Base-by-base conservation (phyloP, 1,284 basidiomycete species). In the Malassezia caprae region DNA sequence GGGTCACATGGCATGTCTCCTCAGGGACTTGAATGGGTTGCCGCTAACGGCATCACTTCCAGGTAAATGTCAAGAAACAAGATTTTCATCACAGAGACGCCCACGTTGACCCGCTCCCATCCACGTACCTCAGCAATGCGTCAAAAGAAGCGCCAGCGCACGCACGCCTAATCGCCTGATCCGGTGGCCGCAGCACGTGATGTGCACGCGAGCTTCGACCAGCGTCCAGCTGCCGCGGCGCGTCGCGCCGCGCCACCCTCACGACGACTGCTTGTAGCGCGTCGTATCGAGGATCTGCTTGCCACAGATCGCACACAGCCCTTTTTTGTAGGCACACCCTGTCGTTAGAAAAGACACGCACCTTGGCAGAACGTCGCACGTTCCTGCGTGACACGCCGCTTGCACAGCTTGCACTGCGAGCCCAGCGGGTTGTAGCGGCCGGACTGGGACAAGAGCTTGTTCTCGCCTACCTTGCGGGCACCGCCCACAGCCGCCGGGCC, bases 271-370 rank as follows among this genome's bases (percentile, higher is more conserved):
- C 51, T 63, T 63, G 53, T 61, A 63, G 11, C 37, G 44, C 12
- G 34, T 51, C n/a, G 54, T 60, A 31, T 66, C 64, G 7, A 65
- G 40, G 41, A 67, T 58, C 32, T 49, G 44, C 51, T 61, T 65
- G 24, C 64, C 64, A 40, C 64, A 67, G 21, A 67, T 67, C n/a
- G 59, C 55, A 42, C 64, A 67, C 34, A 63, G 47, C 1, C 64
- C 63, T 24, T 53, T 51, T 35, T 67, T 67, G 42, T 63, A 67
- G 11, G 64, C 63, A 50, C 64, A 67, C 4, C 40, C 63, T 59
- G 42, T 8, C 27, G 30, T 46, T 6, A 52, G 40, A 35, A 6
- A n/a, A 10, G 31, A 4, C 13, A 56, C 62, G 21, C 35, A 65
- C 64, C 43, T 43, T 65, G 64, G 42, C 64, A 65, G 44, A 60